Evolutionary conservation across 2,329 filamentous ascomycete species (phyloP).

Genomic region (Colletotrichum graminicola): DNA sequence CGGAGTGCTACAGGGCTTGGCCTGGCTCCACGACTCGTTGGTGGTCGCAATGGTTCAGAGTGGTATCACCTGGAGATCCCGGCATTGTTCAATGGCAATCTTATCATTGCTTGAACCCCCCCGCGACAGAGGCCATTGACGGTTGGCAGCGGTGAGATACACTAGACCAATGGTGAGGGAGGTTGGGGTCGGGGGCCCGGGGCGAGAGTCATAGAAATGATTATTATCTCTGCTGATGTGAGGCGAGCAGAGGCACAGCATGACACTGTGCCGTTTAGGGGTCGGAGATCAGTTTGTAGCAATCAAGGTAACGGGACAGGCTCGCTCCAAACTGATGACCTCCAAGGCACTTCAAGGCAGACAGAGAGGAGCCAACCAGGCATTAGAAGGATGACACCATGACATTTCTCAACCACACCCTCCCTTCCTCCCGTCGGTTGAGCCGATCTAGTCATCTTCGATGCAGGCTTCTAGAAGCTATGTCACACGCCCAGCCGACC

Average conservation of each 20-base stretch:
- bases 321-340: background rate
- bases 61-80: background rate
- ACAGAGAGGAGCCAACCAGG: constrained; percentile 16
- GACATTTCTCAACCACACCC: constrained; percentile 9
- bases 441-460: constrained; percentile 27
- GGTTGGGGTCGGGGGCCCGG: background rate
- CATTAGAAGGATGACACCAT: background rate
- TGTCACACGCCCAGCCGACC: background rate
- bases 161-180: background rate
- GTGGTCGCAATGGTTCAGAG: background rate
- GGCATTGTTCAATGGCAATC: background rate
- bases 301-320: background rate
- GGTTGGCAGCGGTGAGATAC: background rate
- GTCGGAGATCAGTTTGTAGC: background rate
- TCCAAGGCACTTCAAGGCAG: background rate
- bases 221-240: background rate
- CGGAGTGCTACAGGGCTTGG: background rate
- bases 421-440: constrained; percentile 10
- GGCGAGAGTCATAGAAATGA: background rate
- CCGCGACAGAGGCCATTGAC: background rate
- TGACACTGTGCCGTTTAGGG: background rate
- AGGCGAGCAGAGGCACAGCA: background rate
- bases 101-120: background rate
- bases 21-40: background rate
- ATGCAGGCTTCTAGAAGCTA: constrained; percentile 33